phyloP scores from a whole-genome alignment of 306 rosid species.

The Sphenostylis stenocarpa region DNA sequence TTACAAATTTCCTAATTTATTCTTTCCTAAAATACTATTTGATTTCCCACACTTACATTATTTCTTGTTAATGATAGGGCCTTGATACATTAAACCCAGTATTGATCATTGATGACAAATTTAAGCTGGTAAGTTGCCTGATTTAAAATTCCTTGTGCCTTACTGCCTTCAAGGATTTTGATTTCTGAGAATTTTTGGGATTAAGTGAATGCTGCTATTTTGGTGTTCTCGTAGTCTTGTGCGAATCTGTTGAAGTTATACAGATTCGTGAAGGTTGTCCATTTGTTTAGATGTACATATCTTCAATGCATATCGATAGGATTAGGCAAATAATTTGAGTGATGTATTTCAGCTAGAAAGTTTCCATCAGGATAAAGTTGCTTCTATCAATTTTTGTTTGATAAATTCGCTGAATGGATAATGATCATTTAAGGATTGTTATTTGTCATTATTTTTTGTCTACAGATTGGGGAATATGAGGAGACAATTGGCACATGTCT shows the following conservation, averaged over 20 bases:
- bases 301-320: background rate
- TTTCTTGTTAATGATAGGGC: constrained; percentile 51
- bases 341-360: constrained; percentile 11
- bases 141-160: background rate
- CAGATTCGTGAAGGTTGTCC: background rate
- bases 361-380: constrained; percentile 8
- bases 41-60: too few species aligned
- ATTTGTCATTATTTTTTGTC: constrained; percentile 23
- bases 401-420: background rate
- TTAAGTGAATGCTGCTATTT: background rate
- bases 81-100: constrained; percentile 75
- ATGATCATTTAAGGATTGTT: constrained; percentile 10
- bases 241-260: constrained; percentile 21
- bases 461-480: constrained; percentile 75
- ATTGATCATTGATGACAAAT: constrained; percentile 61
- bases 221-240: background rate
- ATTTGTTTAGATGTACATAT: constrained; percentile 18
- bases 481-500: constrained; percentile 78
- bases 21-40: too few species aligned
- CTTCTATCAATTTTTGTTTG: background rate
- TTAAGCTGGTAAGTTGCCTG: constrained; percentile 63
- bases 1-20: too few species aligned
- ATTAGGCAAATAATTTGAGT: constrained; percentile 1
- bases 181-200: background rate
- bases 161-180: background rate